Conservation (phyloP, 768 basidiomycete genomes). For the Galerina marginata region DNA sequence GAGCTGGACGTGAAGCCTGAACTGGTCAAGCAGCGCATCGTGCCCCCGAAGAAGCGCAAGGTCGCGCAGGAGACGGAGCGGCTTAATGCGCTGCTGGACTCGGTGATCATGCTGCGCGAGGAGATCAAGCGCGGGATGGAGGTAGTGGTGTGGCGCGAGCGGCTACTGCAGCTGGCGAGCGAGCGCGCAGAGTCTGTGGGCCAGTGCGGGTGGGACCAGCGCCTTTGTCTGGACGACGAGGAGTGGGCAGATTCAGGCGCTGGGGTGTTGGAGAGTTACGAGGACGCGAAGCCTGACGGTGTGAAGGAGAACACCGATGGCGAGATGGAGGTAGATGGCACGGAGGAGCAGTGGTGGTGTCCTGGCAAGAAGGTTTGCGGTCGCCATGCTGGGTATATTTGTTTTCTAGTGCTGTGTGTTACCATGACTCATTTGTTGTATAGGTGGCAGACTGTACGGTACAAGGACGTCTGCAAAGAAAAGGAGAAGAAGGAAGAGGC, state of each 20-base stretch:
- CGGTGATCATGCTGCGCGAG: slow-evolving; percentile 65
- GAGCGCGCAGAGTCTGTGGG: slow-evolving; percentile 66
- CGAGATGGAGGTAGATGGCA: slow-evolving; percentile 46
- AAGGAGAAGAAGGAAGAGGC: slow-evolving; percentile 76
- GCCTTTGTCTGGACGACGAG: slow-evolving; percentile 82
- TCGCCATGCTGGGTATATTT: slow-evolving; percentile 73
- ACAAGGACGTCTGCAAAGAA: slow-evolving; percentile 74
- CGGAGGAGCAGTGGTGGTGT: slow-evolving; percentile 79
- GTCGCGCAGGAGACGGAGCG: slow-evolving; percentile 60
- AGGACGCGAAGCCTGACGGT: slow-evolving; percentile 42
- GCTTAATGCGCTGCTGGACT: slow-evolving; percentile 58
- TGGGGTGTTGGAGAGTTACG: slow-evolving; percentile 75
- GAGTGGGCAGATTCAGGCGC: slow-evolving; percentile 75
- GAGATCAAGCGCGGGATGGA: slow-evolving; percentile 73
- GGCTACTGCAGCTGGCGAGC: slow-evolving; percentile 68
- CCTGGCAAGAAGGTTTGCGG: slow-evolving; percentile 75
- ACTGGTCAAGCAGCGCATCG: slow-evolving; percentile 22
- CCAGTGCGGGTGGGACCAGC: slow-evolving; percentile 89
- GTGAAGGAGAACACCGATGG: slow-evolving; percentile 41
- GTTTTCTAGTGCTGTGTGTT: slow-evolving; percentile 8
- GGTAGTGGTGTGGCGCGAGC: slow-evolving; percentile 71
- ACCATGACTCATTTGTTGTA: slow-evolving; percentile 7
- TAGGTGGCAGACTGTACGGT: slow-evolving; percentile 83
- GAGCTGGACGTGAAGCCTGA: slow-evolving; percentile 17
- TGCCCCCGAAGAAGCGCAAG: slow-evolving; percentile 48